Evolutionary conservation across 1,139 yeast species (phyloP).

Genomic region (Petasospora fabianii): DNA sequence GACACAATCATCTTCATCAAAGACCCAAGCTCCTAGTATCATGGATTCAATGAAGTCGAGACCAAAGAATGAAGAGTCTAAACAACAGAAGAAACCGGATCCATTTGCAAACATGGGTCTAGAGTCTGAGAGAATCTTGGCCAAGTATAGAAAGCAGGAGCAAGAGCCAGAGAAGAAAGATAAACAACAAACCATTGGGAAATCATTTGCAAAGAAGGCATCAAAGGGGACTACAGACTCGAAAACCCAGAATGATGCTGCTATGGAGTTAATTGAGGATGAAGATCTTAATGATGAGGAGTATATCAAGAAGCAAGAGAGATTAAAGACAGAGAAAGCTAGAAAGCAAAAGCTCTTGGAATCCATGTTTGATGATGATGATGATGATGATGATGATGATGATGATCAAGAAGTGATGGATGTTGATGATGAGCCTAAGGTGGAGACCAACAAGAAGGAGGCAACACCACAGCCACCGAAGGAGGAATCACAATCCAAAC

Average conservation of each 20-base stretch:
- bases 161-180: conserved; percentile 14
- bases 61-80: not conserved
- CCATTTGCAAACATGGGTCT: not conserved
- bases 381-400: conserved; percentile 27
- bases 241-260: conserved; percentile 7
- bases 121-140: not conserved
- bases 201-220: conserved; percentile 8
- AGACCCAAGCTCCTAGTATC: not conserved
- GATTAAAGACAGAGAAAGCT: conserved; percentile 9
- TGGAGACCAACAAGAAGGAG: not conserved
- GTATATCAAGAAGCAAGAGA: conserved; percentile 11
- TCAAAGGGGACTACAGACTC: not conserved
- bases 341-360: conserved; percentile 23
- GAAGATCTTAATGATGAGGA: conserved; percentile 18
- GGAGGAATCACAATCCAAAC: conserved; percentile 1
- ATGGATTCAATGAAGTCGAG: not conserved
- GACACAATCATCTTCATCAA: not conserved
- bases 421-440: not conserved
- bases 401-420: conserved; percentile 18
- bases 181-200: conserved; percentile 16
- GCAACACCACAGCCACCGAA: not conserved
- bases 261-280: conserved; percentile 16
- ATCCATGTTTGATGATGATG: conserved; percentile 32
- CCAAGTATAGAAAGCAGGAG: conserved; percentile 5
- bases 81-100: conserved; percentile 1